Percentiles rank a stretch among this genome's conserved stretches.
Evolutionary conservation across 2,329 filamentous ascomycete genomes (phyloP).

Genomic region (Paramyrothecium roridum): DNA sequence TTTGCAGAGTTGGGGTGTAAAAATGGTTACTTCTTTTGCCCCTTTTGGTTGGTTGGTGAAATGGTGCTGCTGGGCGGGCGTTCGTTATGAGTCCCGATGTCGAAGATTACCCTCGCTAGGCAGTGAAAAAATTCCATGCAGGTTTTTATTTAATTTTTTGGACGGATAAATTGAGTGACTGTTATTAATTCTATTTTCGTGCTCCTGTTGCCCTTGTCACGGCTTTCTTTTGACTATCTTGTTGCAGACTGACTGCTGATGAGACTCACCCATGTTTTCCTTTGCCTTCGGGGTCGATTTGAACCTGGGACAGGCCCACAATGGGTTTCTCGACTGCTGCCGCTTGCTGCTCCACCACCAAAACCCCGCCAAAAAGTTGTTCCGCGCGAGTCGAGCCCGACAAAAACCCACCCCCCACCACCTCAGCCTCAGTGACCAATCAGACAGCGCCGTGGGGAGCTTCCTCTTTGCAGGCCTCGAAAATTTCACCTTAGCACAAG

Average conservation of each 20-base stretch:
- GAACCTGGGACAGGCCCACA: too few relatives aligned
- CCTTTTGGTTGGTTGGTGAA: not conserved
- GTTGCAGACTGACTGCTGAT: too few relatives aligned
- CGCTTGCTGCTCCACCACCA: not conserved
- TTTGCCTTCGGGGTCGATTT: too few relatives aligned
- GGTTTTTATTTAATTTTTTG: too few relatives aligned
- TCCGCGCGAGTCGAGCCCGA: constrained; percentile 11
- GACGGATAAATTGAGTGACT: too few relatives aligned
- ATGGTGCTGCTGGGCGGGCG: constrained; percentile 8
- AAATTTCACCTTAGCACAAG: constrained; percentile 28
- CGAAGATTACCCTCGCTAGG: constrained; percentile 17
- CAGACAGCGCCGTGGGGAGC: constrained; percentile 12
- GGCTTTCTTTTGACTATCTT: too few relatives aligned
- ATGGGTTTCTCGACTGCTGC: not conserved
- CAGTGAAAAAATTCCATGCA: constrained; percentile 2
- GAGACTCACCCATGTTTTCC: too few relatives aligned
- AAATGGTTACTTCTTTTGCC: not conserved
- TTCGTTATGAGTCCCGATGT: constrained; percentile 13
- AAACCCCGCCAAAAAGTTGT: constrained; percentile 12
- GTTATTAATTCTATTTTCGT: too few relatives aligned
- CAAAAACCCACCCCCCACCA: not conserved
- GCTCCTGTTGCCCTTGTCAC: too few relatives aligned
- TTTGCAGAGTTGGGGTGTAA: not conserved
- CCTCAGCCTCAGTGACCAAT: constrained; percentile 11
- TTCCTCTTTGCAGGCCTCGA: constrained; percentile 13